A percentile compares a stretch with the other conserved stretches of the same genome.
These are phyloP conservation scores for Oryza glaberrima DNA, from an alignment of 176 grass and related monocot genomes.

Conservation along the genomic window DNA sequence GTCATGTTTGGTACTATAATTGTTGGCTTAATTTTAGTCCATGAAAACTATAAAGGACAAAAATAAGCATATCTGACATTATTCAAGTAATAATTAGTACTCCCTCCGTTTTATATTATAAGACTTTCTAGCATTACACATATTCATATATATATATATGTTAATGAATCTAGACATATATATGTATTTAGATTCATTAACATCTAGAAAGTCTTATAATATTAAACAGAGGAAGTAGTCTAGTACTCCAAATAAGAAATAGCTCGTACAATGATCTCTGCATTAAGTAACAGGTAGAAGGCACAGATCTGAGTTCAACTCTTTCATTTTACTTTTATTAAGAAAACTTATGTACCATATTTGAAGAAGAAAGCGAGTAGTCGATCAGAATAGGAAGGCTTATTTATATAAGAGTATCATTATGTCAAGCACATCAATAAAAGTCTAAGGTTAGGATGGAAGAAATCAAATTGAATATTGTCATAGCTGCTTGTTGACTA, in stretches of 20 bases:
- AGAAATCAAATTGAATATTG: conserved; percentile 8
- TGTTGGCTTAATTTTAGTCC: background rate
- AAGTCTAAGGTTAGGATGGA: background rate
- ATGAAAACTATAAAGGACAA: background rate
- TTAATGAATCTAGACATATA: no score
- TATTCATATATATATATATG: no score
- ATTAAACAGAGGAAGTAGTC: background rate
- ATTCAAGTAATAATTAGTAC: background rate
- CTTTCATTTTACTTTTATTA: background rate
- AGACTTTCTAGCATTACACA: no score
- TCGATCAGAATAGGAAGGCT: background rate
- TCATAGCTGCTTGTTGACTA: background rate
- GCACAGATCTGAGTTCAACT: background rate
- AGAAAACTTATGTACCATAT: background rate
- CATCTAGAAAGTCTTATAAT: no score
- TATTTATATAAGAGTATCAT: conserved; percentile 2
- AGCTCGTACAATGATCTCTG: background rate
- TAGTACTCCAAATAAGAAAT: background rate
- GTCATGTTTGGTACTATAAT: background rate
- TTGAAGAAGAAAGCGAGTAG: background rate
- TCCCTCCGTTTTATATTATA: no score
- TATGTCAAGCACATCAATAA: background rate
- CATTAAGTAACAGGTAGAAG: background rate
- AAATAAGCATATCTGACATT: background rate
- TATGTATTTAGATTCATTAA: no score